A percentile compares a stretch with the other conserved stretches of the same genome.
Conservation (phyloP, 495 filamentous ascomycete species). For the Parmelia sp. region DNA sequence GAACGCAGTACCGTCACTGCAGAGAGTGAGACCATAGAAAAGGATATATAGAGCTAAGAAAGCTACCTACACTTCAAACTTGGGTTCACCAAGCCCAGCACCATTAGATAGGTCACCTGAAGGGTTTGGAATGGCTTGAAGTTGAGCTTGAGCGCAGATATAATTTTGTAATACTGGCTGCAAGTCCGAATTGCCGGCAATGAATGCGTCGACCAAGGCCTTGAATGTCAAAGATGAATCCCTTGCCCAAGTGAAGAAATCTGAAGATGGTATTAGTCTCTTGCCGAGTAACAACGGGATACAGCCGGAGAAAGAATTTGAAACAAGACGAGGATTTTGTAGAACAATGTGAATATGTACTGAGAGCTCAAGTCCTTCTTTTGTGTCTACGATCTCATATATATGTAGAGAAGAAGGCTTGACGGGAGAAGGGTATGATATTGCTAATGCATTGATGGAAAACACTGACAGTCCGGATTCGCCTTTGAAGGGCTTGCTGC, state of each 20-base stretch:
- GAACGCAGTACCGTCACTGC: conserved; percentile 43
- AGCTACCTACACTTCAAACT: conserved; percentile 40
- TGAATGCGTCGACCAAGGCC: conserved; percentile 47
- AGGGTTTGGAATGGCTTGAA: conserved; percentile 50
- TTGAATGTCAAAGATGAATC: conserved; percentile 53
- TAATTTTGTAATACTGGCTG: conserved; percentile 46
- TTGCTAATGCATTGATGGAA: background rate
- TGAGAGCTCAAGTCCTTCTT: background rate
- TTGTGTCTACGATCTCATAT: background rate
- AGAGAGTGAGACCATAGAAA: background rate
- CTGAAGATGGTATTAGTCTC: conserved; percentile 27
- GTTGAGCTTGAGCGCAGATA: conserved; percentile 45
- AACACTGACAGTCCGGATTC: conserved; percentile 47
- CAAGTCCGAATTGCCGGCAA: conserved; percentile 37
- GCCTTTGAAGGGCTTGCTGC: conserved; percentile 50
- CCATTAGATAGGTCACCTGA: conserved; percentile 47
- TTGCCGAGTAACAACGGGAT: background rate
- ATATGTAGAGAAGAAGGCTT: background rate
- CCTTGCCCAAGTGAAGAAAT: conserved; percentile 57
- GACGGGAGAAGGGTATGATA: background rate
- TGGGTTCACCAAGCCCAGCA: conserved; percentile 55
- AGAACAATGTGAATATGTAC: background rate
- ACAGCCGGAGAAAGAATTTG: background rate
- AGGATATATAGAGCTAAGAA: background rate
- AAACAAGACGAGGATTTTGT: background rate